These are phyloP conservation scores for Hemileia vastatrix DNA, from an alignment of 1,284 basidiomycete species.

Conservation along the genomic window DNA sequence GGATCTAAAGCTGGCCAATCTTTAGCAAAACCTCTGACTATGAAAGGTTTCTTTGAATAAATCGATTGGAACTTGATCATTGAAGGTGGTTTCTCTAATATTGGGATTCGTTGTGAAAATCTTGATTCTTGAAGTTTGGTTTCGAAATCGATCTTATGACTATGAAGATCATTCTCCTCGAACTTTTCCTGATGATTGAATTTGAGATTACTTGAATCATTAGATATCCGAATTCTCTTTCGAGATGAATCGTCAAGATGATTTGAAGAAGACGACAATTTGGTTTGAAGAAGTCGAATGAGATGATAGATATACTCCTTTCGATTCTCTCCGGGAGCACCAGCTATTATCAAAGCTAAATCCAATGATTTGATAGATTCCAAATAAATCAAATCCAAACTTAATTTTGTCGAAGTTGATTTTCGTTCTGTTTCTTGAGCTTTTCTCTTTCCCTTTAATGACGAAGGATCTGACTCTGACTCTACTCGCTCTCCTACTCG, in stretches of 20 bases:
- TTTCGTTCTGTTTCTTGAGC: not conserved
- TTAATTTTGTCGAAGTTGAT: not conserved
- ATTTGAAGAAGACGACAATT: too few species aligned
- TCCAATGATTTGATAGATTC: slow-evolving; percentile 58
- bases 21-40: slow-evolving; percentile 53
- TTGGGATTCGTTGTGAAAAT: slow-evolving; percentile 17
- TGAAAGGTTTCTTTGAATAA: slow-evolving; percentile 56
- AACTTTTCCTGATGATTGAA: too few species aligned
- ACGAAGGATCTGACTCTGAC: too few species aligned
- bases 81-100: slow-evolving; percentile 51
- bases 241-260: not conserved
- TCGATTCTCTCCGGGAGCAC: slow-evolving; percentile 58
- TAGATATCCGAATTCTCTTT: not conserved
- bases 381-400: too few species aligned
- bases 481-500: too few species aligned
- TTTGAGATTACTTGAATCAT: too few species aligned
- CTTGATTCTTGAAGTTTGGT: not conserved
- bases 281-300: slow-evolving; percentile 53
- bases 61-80: slow-evolving; percentile 51
- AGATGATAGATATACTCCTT: slow-evolving; percentile 55
- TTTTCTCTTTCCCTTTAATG: too few species aligned
- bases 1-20: slow-evolving; percentile 63
- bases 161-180: too few species aligned
- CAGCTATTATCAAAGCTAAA: slow-evolving; percentile 70
- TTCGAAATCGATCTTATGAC: not conserved